Base-by-base conservation (phyloP, 108 stramenopile genomes). In the Pseudonitzschia delicatissima region DNA sequence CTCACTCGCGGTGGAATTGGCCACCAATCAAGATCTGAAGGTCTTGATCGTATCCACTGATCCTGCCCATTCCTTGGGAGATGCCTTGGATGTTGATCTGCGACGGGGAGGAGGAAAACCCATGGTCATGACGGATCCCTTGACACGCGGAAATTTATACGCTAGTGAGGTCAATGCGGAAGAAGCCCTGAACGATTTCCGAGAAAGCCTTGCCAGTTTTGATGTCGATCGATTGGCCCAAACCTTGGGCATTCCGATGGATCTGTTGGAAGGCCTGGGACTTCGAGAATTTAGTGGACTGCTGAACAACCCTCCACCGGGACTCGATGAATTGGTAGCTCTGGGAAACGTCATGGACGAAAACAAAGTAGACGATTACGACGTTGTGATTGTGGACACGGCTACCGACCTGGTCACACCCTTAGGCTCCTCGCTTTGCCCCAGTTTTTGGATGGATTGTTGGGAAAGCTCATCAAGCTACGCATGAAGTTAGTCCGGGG, bases 51-150 rank as follows among this genome's bases (percentile, higher is more conserved):
- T 98, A n/a, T 94, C 93, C 2, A 98, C 97, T 2, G 97, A 98
- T 65, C 97, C 97, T n/a, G 97, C 97, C 6, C 97, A 98, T 79
- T 91, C 89, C 9, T 66, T 98, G 48, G 94, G 93, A 2, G 97
- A 98, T 82, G 97, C 97, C 9, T 63, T 95, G 45, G 91, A 90
- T 72, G 82, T 80, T 28, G 81, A 90, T 72, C 71, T 89, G 29
- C 68, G 82, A 58, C 5, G 39, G 39, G 39, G 62, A 11, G 27
- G 55, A 5, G 82, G 83, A n/a, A 74, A 71, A 57, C 87, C 87
- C 4, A 37, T 80, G 11, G 39, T 70, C 32, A 71, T 92, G 63
- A 77, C 77, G 2, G 92, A 93, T 77, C 72, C 92, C 13, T 31
- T 93, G 27, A 88, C 91, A 27, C 64, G 71, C 36, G 73, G 85